A percentile compares a stretch with the other conserved stretches of the same genome.
Conservation (phyloP, 2,329 filamentous ascomycete genomes). For the Geosmithia flava region DNA sequence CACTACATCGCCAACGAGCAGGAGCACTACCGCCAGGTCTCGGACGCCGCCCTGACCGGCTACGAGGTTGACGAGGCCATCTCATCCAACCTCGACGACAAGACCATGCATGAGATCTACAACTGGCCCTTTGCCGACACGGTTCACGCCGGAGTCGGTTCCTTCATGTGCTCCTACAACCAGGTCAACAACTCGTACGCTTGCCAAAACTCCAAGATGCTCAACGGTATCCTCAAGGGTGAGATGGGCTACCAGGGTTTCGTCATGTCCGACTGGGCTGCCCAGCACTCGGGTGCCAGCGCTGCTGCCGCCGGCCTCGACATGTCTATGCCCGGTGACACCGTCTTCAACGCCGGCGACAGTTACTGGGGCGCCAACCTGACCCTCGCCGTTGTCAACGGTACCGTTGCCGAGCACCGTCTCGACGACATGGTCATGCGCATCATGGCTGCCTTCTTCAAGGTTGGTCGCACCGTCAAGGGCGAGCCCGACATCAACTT, state of each 20-base stretch:
- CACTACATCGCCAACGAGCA: slow-evolving; percentile 67
- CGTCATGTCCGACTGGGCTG: slow-evolving; percentile 70
- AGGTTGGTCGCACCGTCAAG: slow-evolving; percentile 43
- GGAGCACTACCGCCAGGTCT: slow-evolving; percentile 59
- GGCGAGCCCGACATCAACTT: slow-evolving; percentile 57
- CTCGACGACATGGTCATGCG: slow-evolving; percentile 87
- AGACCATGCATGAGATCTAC: slow-evolving; percentile 65
- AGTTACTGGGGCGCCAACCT: slow-evolving; percentile 81
- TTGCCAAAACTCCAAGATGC: slow-evolving; percentile 66
- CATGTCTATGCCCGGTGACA: slow-evolving; percentile 85
- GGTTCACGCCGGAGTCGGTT: slow-evolving; percentile 51
- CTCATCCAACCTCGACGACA: slow-evolving; percentile 56
- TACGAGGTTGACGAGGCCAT: slow-evolving; percentile 48
- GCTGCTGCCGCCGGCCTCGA: slow-evolving; percentile 64
- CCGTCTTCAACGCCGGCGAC: slow-evolving; percentile 56
- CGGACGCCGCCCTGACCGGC: slow-evolving; percentile 39
- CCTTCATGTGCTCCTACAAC: slow-evolving; percentile 60
- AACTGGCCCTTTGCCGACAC: slow-evolving; percentile 70
- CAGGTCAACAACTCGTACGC: slow-evolving; percentile 70
- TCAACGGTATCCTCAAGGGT: slow-evolving; percentile 66
- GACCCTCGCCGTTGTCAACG: slow-evolving; percentile 78
- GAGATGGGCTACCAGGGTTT: slow-evolving; percentile 76
- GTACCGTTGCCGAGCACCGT: slow-evolving; percentile 76
- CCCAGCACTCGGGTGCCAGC: slow-evolving; percentile 57
- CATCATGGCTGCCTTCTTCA: slow-evolving; percentile 61